Conservation (phyloP, 2,329 filamentous ascomycete genomes). For the Thielaviopsis euricoi region DNA sequence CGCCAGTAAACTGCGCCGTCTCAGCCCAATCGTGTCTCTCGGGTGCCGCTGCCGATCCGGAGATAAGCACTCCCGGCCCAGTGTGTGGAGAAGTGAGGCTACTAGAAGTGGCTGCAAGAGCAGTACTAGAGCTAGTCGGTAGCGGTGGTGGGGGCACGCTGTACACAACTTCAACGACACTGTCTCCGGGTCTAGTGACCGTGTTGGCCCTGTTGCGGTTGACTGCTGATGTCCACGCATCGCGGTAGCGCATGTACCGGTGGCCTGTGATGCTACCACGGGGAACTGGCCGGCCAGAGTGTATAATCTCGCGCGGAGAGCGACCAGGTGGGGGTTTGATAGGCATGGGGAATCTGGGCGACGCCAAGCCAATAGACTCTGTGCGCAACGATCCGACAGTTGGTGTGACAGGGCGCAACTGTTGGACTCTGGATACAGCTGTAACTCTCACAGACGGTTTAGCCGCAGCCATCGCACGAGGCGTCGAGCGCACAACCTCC, state of each 20-base stretch:
- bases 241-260: neutral
- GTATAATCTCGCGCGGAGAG: neutral
- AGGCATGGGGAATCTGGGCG: neutral
- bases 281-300: neutral
- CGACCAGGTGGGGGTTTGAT: too few species aligned
- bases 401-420: too few species aligned
- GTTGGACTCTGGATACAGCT: neutral
- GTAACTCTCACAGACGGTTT: neutral
- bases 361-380: neutral
- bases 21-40: too few species aligned
- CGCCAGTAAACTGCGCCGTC: too few species aligned
- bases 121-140: constrained; percentile 1
- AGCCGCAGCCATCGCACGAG: neutral
- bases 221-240: constrained; percentile 1
- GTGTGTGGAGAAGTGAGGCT: neutral
- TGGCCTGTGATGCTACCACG: neutral
- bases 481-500: neutral
- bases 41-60: too few species aligned
- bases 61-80: too few species aligned
- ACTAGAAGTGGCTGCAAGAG: neutral
- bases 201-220: neutral
- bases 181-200: neutral
- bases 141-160: neutral
- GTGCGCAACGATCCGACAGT: neutral
- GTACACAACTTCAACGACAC: neutral